Evolutionary conservation across 2,329 filamentous ascomycete species (phyloP).

Genomic region (Curvularia spicifera): DNA sequence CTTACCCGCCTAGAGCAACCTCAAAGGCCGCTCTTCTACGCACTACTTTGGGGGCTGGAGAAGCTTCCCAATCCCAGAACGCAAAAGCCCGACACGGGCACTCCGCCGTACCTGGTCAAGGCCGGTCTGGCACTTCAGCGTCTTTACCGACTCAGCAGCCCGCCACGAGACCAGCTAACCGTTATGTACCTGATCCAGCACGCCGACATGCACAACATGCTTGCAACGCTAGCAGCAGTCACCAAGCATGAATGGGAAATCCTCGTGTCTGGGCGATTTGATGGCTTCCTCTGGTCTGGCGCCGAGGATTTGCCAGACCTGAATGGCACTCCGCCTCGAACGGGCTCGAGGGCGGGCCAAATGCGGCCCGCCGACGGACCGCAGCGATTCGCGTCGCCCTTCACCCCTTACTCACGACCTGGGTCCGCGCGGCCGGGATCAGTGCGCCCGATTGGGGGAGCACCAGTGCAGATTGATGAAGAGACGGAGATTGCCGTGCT

Average conservation of each 20-base stretch:
- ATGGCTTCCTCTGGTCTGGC: constrained; percentile 93
- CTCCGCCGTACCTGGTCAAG: constrained; percentile 76
- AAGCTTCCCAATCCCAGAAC: constrained; percentile 63
- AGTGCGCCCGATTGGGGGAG: constrained; percentile 53
- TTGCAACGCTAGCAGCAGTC: constrained; percentile 86
- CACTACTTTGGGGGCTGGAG: constrained; percentile 69
- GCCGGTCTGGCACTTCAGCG: constrained; percentile 81
- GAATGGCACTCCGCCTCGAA: constrained; percentile 28
- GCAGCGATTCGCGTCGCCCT: constrained; percentile 53
- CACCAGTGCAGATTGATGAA: constrained; percentile 86
- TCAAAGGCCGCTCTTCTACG: constrained; percentile 81
- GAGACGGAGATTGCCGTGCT: constrained; percentile 90
- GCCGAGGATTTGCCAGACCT: constrained; percentile 65
- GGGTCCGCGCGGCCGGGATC: constrained; percentile 33
- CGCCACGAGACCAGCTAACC: constrained; percentile 83
- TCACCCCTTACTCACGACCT: constrained; percentile 50
- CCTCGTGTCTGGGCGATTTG: constrained; percentile 88
- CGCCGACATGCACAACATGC: constrained; percentile 79
- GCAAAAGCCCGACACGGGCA: constrained; percentile 68
- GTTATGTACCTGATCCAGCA: constrained; percentile 87
- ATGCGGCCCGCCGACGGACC: constrained; percentile 50
- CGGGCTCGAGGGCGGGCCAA: constrained; percentile 49
- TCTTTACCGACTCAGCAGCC: constrained; percentile 75
- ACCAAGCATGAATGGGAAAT: constrained; percentile 97
- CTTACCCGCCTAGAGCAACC: constrained; percentile 81